These are phyloP conservation scores for Voacanga thouarsii DNA, from an alignment of 257 asterid genomes.

Conservation along the genomic window DNA sequence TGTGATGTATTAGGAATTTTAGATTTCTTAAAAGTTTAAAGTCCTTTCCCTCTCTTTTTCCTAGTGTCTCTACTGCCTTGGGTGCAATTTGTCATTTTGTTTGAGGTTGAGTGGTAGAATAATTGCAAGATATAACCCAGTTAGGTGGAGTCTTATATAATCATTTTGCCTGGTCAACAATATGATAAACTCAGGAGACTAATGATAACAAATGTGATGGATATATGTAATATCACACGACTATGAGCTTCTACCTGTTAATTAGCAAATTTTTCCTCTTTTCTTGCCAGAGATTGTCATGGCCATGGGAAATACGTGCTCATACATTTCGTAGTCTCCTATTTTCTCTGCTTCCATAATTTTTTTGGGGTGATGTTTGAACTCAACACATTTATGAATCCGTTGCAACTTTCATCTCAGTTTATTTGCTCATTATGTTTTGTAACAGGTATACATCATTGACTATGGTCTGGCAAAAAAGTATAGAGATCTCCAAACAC, in stretches of 20 bases:
- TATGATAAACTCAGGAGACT: background rate
- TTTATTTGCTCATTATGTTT: conserved; percentile 14
- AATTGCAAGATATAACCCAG: background rate
- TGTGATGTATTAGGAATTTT: background rate
- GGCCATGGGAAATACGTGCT: background rate
- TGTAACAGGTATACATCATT: conserved; percentile 74
- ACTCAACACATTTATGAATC: background rate
- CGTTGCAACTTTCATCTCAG: background rate
- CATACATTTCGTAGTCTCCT: background rate
- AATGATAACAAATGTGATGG: too few relatives aligned
- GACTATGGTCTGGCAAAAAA: conserved; percentile 98
- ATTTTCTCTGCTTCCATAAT: background rate
- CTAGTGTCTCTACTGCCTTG: too few relatives aligned
- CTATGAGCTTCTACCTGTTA: background rate
- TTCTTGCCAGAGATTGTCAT: background rate
- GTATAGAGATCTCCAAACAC: conserved; percentile 90
- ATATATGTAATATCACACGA: background rate
- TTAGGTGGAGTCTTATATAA: background rate
- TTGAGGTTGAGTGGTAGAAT: background rate
- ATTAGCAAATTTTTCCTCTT: background rate
- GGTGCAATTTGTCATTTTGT: background rate
- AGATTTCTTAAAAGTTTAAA: background rate
- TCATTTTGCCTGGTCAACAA: background rate
- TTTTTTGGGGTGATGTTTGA: background rate
- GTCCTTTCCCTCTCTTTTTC: background rate